phyloP scores from a whole-genome alignment of 495 filamentous ascomycete species.

The Amphirosellinia nigrospora region DNA sequence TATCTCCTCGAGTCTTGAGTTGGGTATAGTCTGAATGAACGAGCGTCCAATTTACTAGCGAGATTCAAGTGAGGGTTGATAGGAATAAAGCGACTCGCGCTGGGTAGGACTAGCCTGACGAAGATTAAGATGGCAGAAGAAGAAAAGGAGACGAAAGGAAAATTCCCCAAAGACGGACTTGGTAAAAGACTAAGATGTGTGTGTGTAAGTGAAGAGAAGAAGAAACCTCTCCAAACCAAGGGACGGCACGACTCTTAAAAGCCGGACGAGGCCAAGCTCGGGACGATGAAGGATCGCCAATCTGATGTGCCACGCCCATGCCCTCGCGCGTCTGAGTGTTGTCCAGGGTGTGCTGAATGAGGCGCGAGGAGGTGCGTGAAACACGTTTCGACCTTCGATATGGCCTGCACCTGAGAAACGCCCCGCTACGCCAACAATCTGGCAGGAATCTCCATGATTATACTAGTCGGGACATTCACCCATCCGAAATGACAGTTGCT shows the following conservation, averaged over 20 bases:
- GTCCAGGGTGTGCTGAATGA: neutral
- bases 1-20: conserved; percentile 1
- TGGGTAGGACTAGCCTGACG: conserved; percentile 56
- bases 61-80: conserved; percentile 40
- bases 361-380: conserved; percentile 40
- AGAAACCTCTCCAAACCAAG: conserved; percentile 32
- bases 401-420: conserved; percentile 29
- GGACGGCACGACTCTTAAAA: conserved; percentile 42
- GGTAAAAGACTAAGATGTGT: conserved; percentile 34
- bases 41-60: conserved; percentile 1
- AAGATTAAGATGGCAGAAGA: conserved; percentile 43
- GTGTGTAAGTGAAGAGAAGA: conserved; percentile 33
- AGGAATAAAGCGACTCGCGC: conserved; percentile 57
- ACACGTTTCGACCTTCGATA: conserved; percentile 46
- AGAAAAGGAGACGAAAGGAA: conserved; percentile 32
- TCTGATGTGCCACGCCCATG: conserved; percentile 27
- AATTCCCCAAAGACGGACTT: conserved; percentile 31
- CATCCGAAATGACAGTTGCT: conserved; percentile 25
- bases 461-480: neutral
- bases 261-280: conserved; percentile 26
- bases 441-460: neutral
- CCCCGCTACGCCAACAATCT: conserved; percentile 15
- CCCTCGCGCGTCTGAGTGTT: conserved; percentile 26
- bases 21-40: conserved; percentile 8
- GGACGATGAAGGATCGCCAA: conserved; percentile 41